phyloP scores from a whole-genome alignment of 192 early-diverging fungal species.

The Chytriomyces hyalinus region DNA sequence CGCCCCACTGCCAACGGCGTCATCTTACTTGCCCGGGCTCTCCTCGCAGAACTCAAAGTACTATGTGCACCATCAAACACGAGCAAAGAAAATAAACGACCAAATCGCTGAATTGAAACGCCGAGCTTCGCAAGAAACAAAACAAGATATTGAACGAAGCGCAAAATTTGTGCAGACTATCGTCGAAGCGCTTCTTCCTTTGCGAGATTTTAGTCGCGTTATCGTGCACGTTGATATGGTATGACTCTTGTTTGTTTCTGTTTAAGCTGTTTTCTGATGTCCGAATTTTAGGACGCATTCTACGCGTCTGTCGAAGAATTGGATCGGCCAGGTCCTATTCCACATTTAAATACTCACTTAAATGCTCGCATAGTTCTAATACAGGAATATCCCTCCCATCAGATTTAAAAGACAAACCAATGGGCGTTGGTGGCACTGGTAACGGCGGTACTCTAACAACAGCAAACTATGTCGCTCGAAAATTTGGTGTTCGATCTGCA shows the following conservation, averaged over 20 bases:
- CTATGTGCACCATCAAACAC: not conserved
- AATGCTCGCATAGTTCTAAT: too few relatives aligned
- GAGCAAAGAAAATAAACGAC: slow-evolving; percentile 6
- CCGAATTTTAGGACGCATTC: slow-evolving; percentile 57
- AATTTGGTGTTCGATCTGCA: slow-evolving; percentile 70
- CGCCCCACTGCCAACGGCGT: not conserved
- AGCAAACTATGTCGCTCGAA: slow-evolving; percentile 69
- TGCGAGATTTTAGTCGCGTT: slow-evolving; percentile 53
- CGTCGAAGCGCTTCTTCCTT: slow-evolving; percentile 45
- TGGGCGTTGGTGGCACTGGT: slow-evolving; percentile 61
- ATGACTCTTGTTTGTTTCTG: not conserved
- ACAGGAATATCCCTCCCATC: too few relatives aligned
- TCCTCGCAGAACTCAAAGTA: slow-evolving; percentile 22
- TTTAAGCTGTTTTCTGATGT: slow-evolving; percentile 23
- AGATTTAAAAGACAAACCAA: slow-evolving; percentile 63
- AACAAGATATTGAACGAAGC: slow-evolving; percentile 48
- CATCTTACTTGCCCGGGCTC: not conserved
- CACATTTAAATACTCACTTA: too few relatives aligned
- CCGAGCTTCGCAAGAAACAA: slow-evolving; percentile 44
- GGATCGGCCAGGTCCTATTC: slow-evolving; percentile 48
- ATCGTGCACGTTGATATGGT: slow-evolving; percentile 76
- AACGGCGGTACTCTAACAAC: slow-evolving; percentile 59
- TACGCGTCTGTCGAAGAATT: slow-evolving; percentile 75
- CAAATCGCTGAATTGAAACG: slow-evolving; percentile 42
- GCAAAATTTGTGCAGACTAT: slow-evolving; percentile 42